Conservation (phyloP, 2,329 filamentous ascomycete genomes). For the Ophiostoma ips region DNA sequence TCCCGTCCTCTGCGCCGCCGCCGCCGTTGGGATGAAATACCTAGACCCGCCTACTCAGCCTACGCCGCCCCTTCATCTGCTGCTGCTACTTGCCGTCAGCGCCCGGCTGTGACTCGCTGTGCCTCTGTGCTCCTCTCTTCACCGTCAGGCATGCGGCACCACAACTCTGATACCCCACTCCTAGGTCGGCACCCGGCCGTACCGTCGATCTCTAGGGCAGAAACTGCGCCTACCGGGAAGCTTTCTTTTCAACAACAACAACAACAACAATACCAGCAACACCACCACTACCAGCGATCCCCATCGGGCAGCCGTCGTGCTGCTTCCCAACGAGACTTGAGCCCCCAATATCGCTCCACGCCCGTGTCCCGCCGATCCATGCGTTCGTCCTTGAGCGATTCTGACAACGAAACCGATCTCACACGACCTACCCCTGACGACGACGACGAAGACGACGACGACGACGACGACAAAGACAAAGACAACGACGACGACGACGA, state of each 20-base stretch:
- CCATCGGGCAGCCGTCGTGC: slow-evolving; percentile 19
- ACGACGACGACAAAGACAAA: slow-evolving; percentile 18
- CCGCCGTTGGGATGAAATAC: slow-evolving; percentile 18
- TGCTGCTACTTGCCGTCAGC: slow-evolving; percentile 5
- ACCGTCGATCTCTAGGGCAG: slow-evolving; percentile 10
- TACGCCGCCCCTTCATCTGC: slow-evolving; percentile 10
- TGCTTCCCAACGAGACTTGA: slow-evolving; percentile 18
- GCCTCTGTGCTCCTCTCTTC: slow-evolving; percentile 15
- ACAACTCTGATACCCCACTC: slow-evolving; percentile 19
- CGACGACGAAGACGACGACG: slow-evolving; percentile 15
- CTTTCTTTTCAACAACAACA: slow-evolving; percentile 12
- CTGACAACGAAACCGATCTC: slow-evolving; percentile 26
- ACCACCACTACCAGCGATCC: slow-evolving; percentile 10
- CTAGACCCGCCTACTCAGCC: slow-evolving; percentile 15
- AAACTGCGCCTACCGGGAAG: slow-evolving; percentile 9
- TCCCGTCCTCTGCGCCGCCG: slow-evolving; percentile 19
- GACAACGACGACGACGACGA: slow-evolving; percentile 18
- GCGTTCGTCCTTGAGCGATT: slow-evolving; percentile 24
- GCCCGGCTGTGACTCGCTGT: slow-evolving; percentile 11
- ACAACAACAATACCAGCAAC: slow-evolving; percentile 4
- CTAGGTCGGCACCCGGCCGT: slow-evolving; percentile 14
- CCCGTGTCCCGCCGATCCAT: slow-evolving; percentile 23
- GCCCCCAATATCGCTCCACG: slow-evolving; percentile 25
- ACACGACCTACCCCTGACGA: slow-evolving; percentile 23
- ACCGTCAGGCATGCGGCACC: slow-evolving; percentile 18